phyloP scores from a whole-genome alignment of 75 land plant species.

The Pinus taeda region DNA sequence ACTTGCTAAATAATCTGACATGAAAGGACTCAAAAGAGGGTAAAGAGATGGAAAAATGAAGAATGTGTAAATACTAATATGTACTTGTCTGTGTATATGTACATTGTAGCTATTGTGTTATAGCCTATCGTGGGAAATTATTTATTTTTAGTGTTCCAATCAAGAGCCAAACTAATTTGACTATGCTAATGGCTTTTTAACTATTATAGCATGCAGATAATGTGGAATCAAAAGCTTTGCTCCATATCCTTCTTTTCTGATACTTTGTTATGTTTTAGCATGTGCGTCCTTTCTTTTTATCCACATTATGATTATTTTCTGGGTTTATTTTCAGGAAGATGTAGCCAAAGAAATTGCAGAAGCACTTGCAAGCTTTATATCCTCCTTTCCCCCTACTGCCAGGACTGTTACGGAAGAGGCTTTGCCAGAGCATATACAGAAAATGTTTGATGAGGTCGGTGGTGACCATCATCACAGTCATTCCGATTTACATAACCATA shows the following conservation, averaged over 20 bases:
- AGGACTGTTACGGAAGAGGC: constrained; percentile 33
- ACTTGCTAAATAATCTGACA: no score
- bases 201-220: background rate
- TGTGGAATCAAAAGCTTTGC: background rate
- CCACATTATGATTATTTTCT: constrained; percentile 1
- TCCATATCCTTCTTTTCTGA: background rate
- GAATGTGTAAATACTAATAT: no score
- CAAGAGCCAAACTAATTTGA: background rate
- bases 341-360: constrained; percentile 38
- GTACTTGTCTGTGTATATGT: no score
- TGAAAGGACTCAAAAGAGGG: no score
- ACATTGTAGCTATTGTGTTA: no score
- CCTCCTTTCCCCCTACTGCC: constrained; percentile 38
- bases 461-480: constrained; percentile 19
- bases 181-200: background rate
- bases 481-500: constrained; percentile 11
- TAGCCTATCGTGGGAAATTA: no score
- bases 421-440: constrained; percentile 39
- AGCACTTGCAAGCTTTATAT: constrained; percentile 32
- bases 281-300: background rate
- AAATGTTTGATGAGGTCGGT: constrained; percentile 34
- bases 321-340: constrained; percentile 35
- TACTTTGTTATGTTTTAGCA: background rate
- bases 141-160: no score
- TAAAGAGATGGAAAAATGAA: no score